Base-by-base conservation (phyloP, 2,329 filamentous ascomycete species). In the Colletotrichum kahawae region DNA sequence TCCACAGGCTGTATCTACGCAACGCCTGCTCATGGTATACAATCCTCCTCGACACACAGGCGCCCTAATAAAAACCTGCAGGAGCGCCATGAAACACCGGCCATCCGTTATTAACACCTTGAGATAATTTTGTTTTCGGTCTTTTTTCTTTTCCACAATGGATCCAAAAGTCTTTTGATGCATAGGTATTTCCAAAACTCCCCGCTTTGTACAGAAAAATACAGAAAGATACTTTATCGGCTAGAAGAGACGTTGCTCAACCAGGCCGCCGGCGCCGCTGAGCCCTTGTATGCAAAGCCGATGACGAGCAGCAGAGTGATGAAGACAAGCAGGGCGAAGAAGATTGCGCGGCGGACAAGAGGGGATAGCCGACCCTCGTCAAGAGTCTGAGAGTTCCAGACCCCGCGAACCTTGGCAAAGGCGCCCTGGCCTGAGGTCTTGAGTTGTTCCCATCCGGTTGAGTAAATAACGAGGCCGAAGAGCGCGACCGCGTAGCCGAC, bases 401-500 rank as follows among this genome's bases (percentile, higher is more conserved):
- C 74, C 60, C 60, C 67, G n/a, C 74, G 68, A 18, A 56, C 73
- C 76, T 76, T 77, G 18, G 73, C n/a, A 16, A 63, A 67, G 57
- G 77, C 69, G 54, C 64, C 48, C 54, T 68, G 51, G 10, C 54
- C 31, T 7, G 75, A 64, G 27, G 68, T 73, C 75, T 79, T 79
- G 65, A 80, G 78, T 74, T 83, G 80, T 31, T 83, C 82, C 78
- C 81, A 82, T 60, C 82, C 82, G 68, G 84, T 79, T n/a, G 88
- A 89, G 82, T 91, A 91, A 78, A 88, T 85, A 29, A 87, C 81
- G 63, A 90, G 83, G 36, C 88, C 88, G 71, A 83, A 78, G 21
- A 91, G 85, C 68, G 95, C 94, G 80, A 96, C 90, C 79, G 88
- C 87, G 88, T 97, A 97, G 79, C 95, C 95, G 82, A 96, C 88